Base-by-base conservation (phyloP, 371 early-diverging fungal genomes). In the Mortierella sp. region DNA sequence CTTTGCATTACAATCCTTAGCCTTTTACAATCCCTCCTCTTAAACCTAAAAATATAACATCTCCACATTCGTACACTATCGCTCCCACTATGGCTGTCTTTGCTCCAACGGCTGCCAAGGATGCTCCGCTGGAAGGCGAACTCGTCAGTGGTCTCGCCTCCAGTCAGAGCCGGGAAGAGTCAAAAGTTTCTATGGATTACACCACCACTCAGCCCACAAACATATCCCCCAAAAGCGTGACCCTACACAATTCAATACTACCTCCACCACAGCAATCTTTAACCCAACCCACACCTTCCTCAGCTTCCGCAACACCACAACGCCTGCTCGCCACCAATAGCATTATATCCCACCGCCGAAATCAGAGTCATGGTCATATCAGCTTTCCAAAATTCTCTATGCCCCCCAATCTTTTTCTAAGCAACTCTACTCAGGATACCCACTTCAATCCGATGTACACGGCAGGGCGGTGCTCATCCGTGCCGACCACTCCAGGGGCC, bases 311-410 rank as follows among this genome's bases (percentile, higher is more conserved):
- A 17, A 56, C 66, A n/a, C 61, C 66, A 22, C 53, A 60, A 13
- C 61, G 66, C 3, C 47, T 31, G 35, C 49, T 61, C 26, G 10
- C n/a, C 31, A 40, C 40, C 12, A 58, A 29, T 13, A 59, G 51
- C 6, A 40, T 54, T 3, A 13, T 59, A 37, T 10, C 19, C 13
- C 78, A 78, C 23, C 72, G 62, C 3, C 68, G 69, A 34, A 68
- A 68, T 58, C 63, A 78, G 43, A 78, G 72, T 53, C 66, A 65
- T 19, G 63, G 65, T 34, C 73, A 65, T 15, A 53, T 69, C 56
- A 22, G 2, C 53, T 72, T 72, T 51, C 65, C 78, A 31, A 72
- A 53, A 19, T 47, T 61, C 42, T 13, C 64, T 23, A 32, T 72
- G 13, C 31, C 70, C n/a, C 31, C 75, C 13, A 49, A 64, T 10